Conservation (phyloP, 768 basidiomycete species). For the Podaxis sp. region DNA sequence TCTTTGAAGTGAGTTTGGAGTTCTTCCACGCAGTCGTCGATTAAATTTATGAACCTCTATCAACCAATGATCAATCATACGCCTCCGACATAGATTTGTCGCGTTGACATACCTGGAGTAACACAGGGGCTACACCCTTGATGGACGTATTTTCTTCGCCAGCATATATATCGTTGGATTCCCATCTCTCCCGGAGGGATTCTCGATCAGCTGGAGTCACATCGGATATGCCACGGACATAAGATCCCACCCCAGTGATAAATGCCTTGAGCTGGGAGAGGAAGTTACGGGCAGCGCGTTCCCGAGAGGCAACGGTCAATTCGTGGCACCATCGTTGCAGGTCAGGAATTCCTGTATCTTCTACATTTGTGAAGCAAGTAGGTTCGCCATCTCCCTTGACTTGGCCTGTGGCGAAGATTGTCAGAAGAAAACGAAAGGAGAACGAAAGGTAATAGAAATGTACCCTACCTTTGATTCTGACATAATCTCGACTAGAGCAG, state of each 20-base stretch:
- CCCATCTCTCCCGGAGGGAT: conserved; percentile 47
- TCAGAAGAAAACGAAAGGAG: background rate
- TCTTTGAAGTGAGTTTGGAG: conserved; percentile 47
- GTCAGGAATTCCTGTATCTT: conserved; percentile 52
- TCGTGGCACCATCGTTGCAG: conserved; percentile 56
- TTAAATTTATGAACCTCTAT: conserved; percentile 43
- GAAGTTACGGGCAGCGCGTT: conserved; percentile 41
- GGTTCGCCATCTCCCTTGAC: conserved; percentile 58
- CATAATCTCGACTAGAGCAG: conserved; percentile 56
- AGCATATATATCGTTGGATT: conserved; percentile 29
- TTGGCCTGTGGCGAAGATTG: conserved; percentile 33
- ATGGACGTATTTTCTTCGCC: conserved; percentile 10
- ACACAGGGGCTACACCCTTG: conserved; percentile 41
- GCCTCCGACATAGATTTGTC: background rate
- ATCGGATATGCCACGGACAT: conserved; percentile 46
- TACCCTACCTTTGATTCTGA: conserved; percentile 43
- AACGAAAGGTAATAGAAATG: background rate
- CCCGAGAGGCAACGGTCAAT: conserved; percentile 49
- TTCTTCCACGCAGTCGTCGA: conserved; percentile 39
- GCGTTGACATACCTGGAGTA: conserved; percentile 30
- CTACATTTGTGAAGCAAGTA: conserved; percentile 46
- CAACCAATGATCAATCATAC: background rate
- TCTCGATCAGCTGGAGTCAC: conserved; percentile 50
- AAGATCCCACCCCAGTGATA: conserved; percentile 40
- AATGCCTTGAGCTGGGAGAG: conserved; percentile 45